Evolutionary conservation across 306 rosid genomes (phyloP).

Genomic region (Adenanthera pavonina): DNA sequence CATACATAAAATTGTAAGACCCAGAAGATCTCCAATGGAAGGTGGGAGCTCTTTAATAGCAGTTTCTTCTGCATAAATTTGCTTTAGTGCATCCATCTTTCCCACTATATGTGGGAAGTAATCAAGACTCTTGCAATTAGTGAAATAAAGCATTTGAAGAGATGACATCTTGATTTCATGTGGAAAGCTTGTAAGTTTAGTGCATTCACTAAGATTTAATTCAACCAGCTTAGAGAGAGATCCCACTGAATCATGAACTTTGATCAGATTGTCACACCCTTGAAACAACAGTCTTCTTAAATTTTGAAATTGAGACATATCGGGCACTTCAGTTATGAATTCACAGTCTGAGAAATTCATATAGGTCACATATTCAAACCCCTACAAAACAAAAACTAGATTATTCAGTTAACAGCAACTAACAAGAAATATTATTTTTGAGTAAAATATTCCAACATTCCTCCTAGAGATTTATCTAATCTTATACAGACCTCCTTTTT

Average conservation of each 20-base stretch:
- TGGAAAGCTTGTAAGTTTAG: background rate
- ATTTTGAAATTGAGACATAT: background rate
- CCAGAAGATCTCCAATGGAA: conserved; percentile 7
- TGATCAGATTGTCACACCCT: background rate
- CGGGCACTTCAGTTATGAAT: background rate
- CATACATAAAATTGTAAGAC: background rate
- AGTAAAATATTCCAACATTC: no score
- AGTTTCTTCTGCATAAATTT: background rate
- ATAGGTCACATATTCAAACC: background rate
- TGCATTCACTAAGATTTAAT: background rate
- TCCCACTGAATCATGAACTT: background rate
- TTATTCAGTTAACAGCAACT: no score
- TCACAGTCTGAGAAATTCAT: background rate
- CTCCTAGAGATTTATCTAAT: no score
- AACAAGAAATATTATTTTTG: no score
- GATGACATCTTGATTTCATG: background rate
- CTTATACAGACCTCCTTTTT: no score
- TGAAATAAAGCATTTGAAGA: conserved; percentile 1
- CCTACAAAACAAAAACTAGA: background rate
- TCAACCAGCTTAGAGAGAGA: no score
- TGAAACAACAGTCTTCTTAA: background rate
- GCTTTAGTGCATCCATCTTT: no score
- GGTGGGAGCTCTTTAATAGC: conserved; percentile 9
- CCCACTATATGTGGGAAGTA: no score
- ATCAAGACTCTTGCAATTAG: background rate